These are phyloP conservation scores for Sporormia fimetaria DNA, from an alignment of 495 filamentous ascomycete genomes.

Conservation along the genomic window DNA sequence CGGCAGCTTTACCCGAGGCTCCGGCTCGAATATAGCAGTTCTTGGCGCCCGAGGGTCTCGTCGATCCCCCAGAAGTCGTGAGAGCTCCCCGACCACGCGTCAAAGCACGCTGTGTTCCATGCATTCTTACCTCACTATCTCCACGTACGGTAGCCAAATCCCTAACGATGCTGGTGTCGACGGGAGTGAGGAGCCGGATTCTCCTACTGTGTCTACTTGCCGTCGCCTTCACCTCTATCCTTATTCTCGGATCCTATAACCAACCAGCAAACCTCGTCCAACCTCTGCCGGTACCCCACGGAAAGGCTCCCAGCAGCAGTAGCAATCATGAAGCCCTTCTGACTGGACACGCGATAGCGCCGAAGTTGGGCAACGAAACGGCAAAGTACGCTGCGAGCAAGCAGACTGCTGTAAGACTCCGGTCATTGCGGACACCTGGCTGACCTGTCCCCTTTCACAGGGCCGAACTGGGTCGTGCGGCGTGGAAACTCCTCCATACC, in stretches of 20 bases:
- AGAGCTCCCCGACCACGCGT: too few species aligned
- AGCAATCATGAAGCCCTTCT: slow-evolving; percentile 37
- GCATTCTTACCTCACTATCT: too few species aligned
- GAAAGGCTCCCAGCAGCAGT: slow-evolving; percentile 1
- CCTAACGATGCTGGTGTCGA: slow-evolving; percentile 14
- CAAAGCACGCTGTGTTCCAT: too few species aligned
- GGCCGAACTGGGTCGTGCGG: slow-evolving; percentile 76
- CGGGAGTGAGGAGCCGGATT: slow-evolving; percentile 22
- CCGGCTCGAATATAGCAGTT: too few species aligned
- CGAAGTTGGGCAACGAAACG: slow-evolving; percentile 85
- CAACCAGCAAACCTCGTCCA: slow-evolving; percentile 5
- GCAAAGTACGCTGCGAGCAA: slow-evolving; percentile 48
- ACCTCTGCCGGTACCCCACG: slow-evolving; percentile 10
- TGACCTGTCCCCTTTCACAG: slow-evolving; percentile 34
- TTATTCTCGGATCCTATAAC: slow-evolving; percentile 18
- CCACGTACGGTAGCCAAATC: too few species aligned
- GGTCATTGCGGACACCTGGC: too few species aligned
- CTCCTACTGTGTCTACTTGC: slow-evolving; percentile 22
- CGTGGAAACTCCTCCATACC: slow-evolving; percentile 91
- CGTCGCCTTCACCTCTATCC: slow-evolving; percentile 22
- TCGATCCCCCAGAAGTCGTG: too few species aligned
- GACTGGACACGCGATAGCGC: slow-evolving; percentile 71
- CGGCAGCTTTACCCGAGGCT: too few species aligned
- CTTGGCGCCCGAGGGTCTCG: too few species aligned
- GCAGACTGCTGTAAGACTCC: slow-evolving; percentile 18